phyloP scores from a whole-genome alignment of 768 basidiomycete species.

The Boletus pseudopeckii region DNA sequence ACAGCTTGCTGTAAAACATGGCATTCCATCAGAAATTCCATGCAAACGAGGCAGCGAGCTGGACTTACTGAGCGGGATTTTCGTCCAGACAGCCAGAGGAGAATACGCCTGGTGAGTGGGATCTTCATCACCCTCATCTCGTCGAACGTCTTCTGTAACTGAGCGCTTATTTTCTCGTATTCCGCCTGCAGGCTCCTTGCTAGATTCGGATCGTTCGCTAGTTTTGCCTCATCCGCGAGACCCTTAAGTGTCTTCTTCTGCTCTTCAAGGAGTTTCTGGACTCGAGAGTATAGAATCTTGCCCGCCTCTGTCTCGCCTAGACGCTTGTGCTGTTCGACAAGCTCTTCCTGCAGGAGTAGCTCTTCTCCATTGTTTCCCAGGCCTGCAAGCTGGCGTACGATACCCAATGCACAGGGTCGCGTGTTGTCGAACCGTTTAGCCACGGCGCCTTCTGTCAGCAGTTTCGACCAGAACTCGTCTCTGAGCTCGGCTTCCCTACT shows the following conservation, averaged over 20 bases:
- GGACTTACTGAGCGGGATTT: constrained; percentile 12
- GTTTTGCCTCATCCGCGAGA: constrained; percentile 19
- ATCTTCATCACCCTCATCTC: constrained; percentile 21
- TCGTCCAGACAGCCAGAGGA: constrained; percentile 3
- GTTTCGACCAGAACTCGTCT: constrained; percentile 20
- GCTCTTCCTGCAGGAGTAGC: constrained; percentile 21
- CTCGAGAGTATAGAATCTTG: constrained; percentile 14
- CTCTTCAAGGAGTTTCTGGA: constrained; percentile 17
- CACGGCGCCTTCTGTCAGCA: constrained; percentile 1
- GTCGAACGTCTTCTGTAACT: constrained; percentile 19
- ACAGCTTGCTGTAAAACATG: constrained; percentile 1
- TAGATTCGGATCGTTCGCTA: constrained; percentile 8
- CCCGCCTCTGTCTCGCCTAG: constrained; percentile 24
- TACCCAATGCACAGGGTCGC: neutral
- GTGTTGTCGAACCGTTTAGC: constrained; percentile 2
- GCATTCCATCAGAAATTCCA: neutral
- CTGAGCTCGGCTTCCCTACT: constrained; percentile 25
- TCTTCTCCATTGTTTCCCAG: neutral
- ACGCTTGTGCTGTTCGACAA: constrained; percentile 7
- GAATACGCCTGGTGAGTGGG: constrained; percentile 7
- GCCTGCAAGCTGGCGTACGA: neutral
- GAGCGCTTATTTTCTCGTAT: constrained; percentile 2
- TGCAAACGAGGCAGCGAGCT: neutral
- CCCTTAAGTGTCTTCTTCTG: constrained; percentile 13
- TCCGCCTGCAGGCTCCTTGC: constrained; percentile 11